These are phyloP conservation scores for Polygonum maritimum DNA, from an alignment of 148 eudicot genomes.

Conservation along the genomic window DNA sequence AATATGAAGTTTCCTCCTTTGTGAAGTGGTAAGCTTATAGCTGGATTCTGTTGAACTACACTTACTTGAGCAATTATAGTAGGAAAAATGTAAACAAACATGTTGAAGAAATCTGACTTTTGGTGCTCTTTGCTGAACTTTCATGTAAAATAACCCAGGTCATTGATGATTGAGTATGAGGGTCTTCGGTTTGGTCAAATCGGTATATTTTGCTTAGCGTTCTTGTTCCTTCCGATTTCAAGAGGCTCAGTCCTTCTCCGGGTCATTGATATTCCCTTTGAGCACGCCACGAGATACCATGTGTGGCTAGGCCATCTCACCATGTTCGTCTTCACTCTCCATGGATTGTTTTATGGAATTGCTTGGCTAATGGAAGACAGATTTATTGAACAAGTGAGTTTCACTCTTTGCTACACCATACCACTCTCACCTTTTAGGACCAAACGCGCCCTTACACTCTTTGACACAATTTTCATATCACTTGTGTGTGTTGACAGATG, in stretches of 20 bases:
- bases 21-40: constrained; percentile 27
- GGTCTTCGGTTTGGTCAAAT: constrained; percentile 51
- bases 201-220: constrained; percentile 59
- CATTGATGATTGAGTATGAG: constrained; percentile 33
- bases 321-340: constrained; percentile 38
- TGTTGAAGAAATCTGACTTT: neutral
- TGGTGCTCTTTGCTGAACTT: neutral
- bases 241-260: constrained; percentile 79
- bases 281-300: constrained; percentile 70
- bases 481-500: constrained; percentile 24
- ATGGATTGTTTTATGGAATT: constrained; percentile 26
- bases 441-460: neutral
- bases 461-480: neutral
- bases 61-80: neutral
- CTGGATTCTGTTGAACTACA: neutral
- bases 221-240: constrained; percentile 71
- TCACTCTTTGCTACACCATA: neutral
- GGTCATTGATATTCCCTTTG: constrained; percentile 67
- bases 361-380: constrained; percentile 24
- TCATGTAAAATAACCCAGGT: constrained; percentile 18
- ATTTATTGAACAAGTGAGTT: constrained; percentile 7
- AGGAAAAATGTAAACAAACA: neutral
- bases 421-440: neutral
- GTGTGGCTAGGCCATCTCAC: constrained; percentile 43
- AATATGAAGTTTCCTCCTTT: constrained; percentile 20